Conservation (phyloP, 768 basidiomycete genomes). For the Boletus rubescentipes region DNA sequence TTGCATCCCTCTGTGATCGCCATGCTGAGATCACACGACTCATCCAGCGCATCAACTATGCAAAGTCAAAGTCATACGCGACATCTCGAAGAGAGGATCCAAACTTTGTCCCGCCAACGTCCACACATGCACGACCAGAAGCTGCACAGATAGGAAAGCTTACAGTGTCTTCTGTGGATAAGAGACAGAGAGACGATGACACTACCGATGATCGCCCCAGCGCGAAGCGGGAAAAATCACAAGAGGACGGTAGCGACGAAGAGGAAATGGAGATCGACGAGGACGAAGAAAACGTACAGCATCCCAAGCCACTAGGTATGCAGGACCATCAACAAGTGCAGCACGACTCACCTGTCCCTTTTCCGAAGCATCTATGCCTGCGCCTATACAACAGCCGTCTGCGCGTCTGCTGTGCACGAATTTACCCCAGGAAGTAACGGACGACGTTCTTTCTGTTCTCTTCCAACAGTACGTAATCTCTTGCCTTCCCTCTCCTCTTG, state of each 20-base stretch:
- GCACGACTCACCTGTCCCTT: constrained; percentile 15
- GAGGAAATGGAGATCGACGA: constrained; percentile 96
- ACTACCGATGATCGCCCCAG: constrained; percentile 50
- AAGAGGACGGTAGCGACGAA: constrained; percentile 64
- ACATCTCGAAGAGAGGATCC: constrained; percentile 79
- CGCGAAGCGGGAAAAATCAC: constrained; percentile 68
- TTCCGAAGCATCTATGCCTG: constrained; percentile 41
- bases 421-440: constrained; percentile 86
- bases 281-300: constrained; percentile 63
- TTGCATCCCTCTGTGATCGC: constrained; percentile 15
- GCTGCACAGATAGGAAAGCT: constrained; percentile 39
- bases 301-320: constrained; percentile 47
- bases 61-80: constrained; percentile 86
- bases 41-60: constrained; percentile 83
- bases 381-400: constrained; percentile 53
- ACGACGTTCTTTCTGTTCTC: constrained; percentile 80
- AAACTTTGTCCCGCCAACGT: constrained; percentile 70
- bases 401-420: constrained; percentile 76
- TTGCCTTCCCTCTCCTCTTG: background rate
- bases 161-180: constrained; percentile 44
- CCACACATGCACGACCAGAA: constrained; percentile 56
- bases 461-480: constrained; percentile 80
- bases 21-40: constrained; percentile 11
- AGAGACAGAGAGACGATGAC: constrained; percentile 67
- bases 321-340: constrained; percentile 19